Evolutionary conservation across 192 early-diverging fungal species (phyloP), one percentile per base, ranked within the genome.

Genomic region (Gaertneriomyces semiglobifer): DNA sequence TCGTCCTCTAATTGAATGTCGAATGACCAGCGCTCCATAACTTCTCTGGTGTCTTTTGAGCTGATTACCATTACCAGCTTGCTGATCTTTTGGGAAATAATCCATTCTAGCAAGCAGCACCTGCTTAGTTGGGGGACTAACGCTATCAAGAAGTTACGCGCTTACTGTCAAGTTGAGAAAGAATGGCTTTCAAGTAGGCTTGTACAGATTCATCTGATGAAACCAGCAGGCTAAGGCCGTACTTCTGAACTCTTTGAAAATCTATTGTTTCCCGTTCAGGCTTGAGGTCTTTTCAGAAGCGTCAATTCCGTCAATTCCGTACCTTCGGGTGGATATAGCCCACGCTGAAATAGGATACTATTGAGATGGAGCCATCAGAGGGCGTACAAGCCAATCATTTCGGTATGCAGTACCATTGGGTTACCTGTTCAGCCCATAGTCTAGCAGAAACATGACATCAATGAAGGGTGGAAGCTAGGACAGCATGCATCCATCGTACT

Each of bases 21-120:
- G 75, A 98, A 98, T 66, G 96, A 90, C 96, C 94, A 96, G 48
- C 93, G 86, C 75, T 96, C 94, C 4, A 95, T 57, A 8, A 89
- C 88, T 62, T 94, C 87, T 3, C 88, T 77, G 1, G 90, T 90
- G 20, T 93, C 90, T 53, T 86, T 85, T n/a, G 88, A 87, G 59
- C 89, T 89, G 41, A 98, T 88, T 0, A 90, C 92, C 54, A 98
- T 70, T 7, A 98, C 92, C 42, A 98, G 75, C 59, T 90, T 93
- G 66, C 81, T 86, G 41, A 96, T 88, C 52, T 86, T 84, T 44
- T 85, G 83, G 2, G 79, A 79, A 44, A 77, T 72, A 7, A 94
- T 73, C 95, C 93, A 95, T 18, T 82, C 90, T 92, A 63, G 51
- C 10, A 48, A 40, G 18, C n/a, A 60, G 25, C 2, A 33, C 48